Evolutionary conservation across 441 rosid genomes (phyloP), one percentile per base, ranked within the genome.

Genomic region (Brassica hybrid): DNA sequence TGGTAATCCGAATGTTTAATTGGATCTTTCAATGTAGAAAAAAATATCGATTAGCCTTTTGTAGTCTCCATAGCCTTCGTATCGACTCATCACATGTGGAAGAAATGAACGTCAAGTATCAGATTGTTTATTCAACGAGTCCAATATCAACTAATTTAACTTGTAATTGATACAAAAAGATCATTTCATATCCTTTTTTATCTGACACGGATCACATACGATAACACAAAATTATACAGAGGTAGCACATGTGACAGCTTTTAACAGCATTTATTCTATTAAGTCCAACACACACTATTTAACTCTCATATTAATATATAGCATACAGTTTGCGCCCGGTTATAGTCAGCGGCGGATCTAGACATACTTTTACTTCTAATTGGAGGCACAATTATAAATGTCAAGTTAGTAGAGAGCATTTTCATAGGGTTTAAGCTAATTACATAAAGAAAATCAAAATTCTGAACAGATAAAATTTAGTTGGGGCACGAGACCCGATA

Each of bases 161-260:
- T 59, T 59, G 34, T 17, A 62, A 61, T 0, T 32, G 66, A 14
- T 32, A 63, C 27, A 59, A 16, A n/a, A 62, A 63, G 14, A 41
- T 41, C 32, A 41, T 41, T 18, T 38, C 54, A 36, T 65, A 66
- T 41, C 30, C 23, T 18, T 18, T 38, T 27, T 38, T 27, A 36
- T 65, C 14, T 21, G 71, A 23, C 48, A 23, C 48, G 23, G 34
- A 18, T 65, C 70, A 45, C 36, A 48, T n/a, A n/a, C 7, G 67
- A 34, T 38, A 48, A 68, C 14, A 50, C 19, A 23, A 12, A 13
- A 7, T 12, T 45, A 23, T 21, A 25, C 14, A 45, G 41, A 50
- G 59, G 23, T 50, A 25, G 72, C 72, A 68, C 72, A 68, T 50
- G 72, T 68, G 72, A 68, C 61, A 50, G 72, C 72, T 43, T 67